These are phyloP conservation scores for Mariannaea sp. DNA, from an alignment of 2,329 filamentous ascomycete genomes.

Conservation along the genomic window DNA sequence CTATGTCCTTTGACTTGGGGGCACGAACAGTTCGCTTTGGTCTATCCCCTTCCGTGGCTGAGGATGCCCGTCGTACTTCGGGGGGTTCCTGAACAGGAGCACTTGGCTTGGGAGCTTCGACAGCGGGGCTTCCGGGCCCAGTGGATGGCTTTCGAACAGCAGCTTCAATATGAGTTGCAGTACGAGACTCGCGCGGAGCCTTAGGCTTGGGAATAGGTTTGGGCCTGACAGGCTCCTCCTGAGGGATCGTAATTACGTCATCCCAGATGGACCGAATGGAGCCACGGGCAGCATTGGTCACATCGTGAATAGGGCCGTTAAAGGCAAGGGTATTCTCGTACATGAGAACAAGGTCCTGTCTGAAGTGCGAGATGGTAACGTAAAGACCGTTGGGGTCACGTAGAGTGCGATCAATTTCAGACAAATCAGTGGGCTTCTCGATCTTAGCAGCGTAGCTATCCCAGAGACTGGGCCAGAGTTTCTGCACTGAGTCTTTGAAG, in stretches of 20 bases:
- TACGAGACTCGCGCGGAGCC: conserved; percentile 44
- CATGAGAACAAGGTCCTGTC: conserved; percentile 76
- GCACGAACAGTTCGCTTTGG: conserved; percentile 94
- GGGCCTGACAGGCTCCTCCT: conserved; percentile 62
- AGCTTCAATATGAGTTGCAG: conserved; percentile 33
- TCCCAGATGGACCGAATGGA: conserved; percentile 62
- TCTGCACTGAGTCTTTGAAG: conserved; percentile 79
- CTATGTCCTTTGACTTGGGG: conserved; percentile 87
- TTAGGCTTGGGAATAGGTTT: conserved; percentile 53
- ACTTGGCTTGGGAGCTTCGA: conserved; percentile 30
- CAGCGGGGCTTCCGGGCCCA: conserved; percentile 39
- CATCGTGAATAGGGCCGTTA: conserved; percentile 78
- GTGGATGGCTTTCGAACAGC: conserved; percentile 38
- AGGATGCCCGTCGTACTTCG: conserved; percentile 73
- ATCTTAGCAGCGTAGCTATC: conserved; percentile 72
- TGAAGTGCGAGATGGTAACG: conserved; percentile 70
- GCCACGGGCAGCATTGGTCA: conserved; percentile 62
- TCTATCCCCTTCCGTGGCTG: conserved; percentile 73
- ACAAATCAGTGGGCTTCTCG: conserved; percentile 81
- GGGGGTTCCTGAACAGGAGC: conserved; percentile 27
- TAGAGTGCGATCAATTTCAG: conserved; percentile 79
- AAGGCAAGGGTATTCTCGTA: conserved; percentile 79
- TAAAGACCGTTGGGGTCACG: conserved; percentile 68
- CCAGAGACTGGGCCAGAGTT: conserved; percentile 75
- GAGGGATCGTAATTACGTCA: conserved; percentile 50